Evolutionary conservation across 192 early-diverging fungal genomes (phyloP).

Genomic region (Backusella westeae): DNA sequence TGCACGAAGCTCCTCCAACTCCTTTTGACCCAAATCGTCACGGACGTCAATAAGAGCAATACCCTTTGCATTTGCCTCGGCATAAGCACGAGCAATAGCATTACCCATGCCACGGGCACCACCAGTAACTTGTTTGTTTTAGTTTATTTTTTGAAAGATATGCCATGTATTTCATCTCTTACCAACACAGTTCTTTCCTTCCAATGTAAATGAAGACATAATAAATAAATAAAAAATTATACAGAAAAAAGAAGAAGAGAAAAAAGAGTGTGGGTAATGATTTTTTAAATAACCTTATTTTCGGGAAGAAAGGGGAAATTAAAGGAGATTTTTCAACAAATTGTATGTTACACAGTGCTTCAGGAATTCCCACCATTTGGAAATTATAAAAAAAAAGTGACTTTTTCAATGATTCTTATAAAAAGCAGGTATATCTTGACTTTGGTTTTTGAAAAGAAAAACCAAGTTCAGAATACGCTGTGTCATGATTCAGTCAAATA

Average conservation of each 20-base stretch:
- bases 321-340: background rate
- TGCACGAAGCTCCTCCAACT: background rate
- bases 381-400: background rate
- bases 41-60: constrained; percentile 17
- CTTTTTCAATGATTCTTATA: background rate
- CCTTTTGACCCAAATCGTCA: constrained; percentile 18
- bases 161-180: background rate
- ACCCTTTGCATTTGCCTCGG: constrained; percentile 2
- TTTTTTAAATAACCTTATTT: background rate
- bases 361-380: background rate
- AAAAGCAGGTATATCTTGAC: no score
- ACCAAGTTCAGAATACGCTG: no score
- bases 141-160: no score
- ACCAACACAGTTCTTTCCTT: constrained; percentile 9
- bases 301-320: background rate
- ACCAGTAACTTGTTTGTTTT: constrained; percentile 9
- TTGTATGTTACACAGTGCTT: background rate
- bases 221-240: background rate
- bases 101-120: constrained; percentile 18
- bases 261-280: background rate
- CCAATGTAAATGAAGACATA: background rate
- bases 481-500: no score
- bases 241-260: background rate
- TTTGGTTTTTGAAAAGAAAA: no score
- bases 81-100: constrained; percentile 19